Base-by-base conservation (phyloP, 2,329 filamentous ascomycete species). In the Dactylellina cionopaga region DNA sequence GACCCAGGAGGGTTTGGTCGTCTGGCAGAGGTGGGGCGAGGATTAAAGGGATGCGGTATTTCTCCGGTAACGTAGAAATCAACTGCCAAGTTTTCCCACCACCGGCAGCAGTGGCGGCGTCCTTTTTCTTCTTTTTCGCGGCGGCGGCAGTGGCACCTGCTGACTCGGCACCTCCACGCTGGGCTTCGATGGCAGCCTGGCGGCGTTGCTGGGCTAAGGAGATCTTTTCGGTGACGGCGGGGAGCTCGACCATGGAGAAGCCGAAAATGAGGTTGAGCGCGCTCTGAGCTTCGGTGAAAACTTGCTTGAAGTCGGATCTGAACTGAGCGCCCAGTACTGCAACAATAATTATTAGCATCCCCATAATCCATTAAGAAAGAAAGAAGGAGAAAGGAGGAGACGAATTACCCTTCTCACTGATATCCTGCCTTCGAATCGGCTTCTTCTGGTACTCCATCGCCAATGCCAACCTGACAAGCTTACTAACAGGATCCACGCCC, bases 211-310 rank as follows among this genome's bases (percentile, higher is more conserved):
- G 76, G 33, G 68, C 88, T 31, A 96, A 81, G 0, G 92, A 92
- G 51, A 91, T 85, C 80, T 92, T 96, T 54, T 66, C 60, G n/a
- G 69, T 74, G 15, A 86, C 87, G 0, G 86, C 83, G 0, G 95
- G 92, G 52, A 98, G 83, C 81, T 97, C 93, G 2, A 87, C 84
- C 84, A 99, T 86, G 79, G 93, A 86, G 92, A 98, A 96, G n/a
- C 95, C 95, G 81, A 96, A 98, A 0, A 89, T 85, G 1, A 82
- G 82, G 49, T 85, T 83, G 35, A 99, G 82, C 75, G 90, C 86
- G 31, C 83, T 81, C 79, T 99, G 94, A 41, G 94, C 92, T 39
- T 86, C 83, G 0, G 86, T 86, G 77, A 96, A 97, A 2, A 97
- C 87, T 10, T 82, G 80, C 78, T 88, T 92, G 80, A 97, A 98